Evolutionary conservation across 352 stramenopile species (phyloP).

Genomic region (Chrysophaeum taylorii): DNA sequence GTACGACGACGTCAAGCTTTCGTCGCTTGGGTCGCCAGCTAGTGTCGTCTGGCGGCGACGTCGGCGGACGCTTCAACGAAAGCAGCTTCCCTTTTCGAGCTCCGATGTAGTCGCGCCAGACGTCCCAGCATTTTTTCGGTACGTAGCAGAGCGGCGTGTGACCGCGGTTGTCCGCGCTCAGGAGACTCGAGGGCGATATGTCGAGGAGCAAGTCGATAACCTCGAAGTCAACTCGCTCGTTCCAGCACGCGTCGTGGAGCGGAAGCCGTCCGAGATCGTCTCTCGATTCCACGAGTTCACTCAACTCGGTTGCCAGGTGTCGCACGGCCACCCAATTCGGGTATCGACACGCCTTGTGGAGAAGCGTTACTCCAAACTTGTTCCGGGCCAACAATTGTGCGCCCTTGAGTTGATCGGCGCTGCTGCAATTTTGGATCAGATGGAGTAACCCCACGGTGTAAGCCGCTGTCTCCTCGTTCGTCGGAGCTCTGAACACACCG

Average conservation of each 20-base stretch:
- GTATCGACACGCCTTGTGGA: background rate
- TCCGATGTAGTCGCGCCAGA: background rate
- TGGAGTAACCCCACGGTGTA: background rate
- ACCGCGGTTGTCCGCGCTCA: background rate
- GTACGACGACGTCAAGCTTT: too few relatives aligned
- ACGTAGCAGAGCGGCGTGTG: slow-evolving; percentile 8
- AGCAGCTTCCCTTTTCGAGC: background rate
- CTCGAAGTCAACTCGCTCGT: background rate
- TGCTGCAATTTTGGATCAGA: background rate
- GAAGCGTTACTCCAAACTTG: slow-evolving; percentile 5
- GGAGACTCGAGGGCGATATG: background rate
- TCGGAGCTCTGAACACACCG: too few relatives aligned
- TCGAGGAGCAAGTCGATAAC: background rate
- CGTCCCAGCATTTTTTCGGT: background rate
- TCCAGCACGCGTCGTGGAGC: slow-evolving; percentile 3
- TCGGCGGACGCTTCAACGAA: too few relatives aligned
- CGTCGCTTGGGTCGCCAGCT: too few relatives aligned
- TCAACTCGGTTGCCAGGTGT: too few relatives aligned
- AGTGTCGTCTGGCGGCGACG: too few relatives aligned
- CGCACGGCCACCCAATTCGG: background rate
- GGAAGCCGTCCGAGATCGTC: background rate
- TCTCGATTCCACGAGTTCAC: too few relatives aligned
- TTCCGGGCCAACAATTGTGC: background rate
- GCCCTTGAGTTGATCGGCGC: background rate
- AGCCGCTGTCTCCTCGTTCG: background rate